A percentile compares a stretch with the other conserved stretches of the same genome.
phyloP scores from a whole-genome alignment of 2,329 filamentous ascomycete genomes.

The Aureobasidium sp. region DNA sequence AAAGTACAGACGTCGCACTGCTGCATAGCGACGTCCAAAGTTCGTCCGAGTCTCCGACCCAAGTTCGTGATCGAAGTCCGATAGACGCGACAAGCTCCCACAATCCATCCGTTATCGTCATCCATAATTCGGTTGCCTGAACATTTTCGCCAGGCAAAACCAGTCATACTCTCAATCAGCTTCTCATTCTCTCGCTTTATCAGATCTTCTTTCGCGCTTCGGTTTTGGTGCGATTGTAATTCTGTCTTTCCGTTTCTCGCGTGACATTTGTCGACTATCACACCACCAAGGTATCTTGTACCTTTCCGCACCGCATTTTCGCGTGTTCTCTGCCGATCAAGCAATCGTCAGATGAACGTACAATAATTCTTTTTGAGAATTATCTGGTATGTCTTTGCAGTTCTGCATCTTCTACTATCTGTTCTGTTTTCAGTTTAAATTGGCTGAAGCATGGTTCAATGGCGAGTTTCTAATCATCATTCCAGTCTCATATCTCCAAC shows the following conservation, averaged over 20 bases:
- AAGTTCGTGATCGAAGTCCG: background rate
- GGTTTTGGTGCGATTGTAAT: background rate
- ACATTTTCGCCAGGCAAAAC: conserved; percentile 15
- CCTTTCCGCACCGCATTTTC: conserved; percentile 11
- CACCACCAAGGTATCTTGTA: conserved; percentile 13
- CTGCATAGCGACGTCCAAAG: background rate
- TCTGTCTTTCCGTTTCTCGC: background rate
- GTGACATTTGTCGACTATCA: background rate
- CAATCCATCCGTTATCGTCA: conserved; percentile 6
- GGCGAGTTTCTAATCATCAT: background rate
- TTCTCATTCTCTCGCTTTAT: conserved; percentile 14
- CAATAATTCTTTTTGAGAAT: conserved; percentile 28
- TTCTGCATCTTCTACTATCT: background rate
- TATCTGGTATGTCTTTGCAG: conserved; percentile 1
- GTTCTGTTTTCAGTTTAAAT: background rate
- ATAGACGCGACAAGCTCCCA: conserved; percentile 9
- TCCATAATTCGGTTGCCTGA: conserved; percentile 15
- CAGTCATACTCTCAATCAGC: background rate
- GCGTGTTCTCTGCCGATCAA: conserved; percentile 90
- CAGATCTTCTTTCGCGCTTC: conserved; percentile 12
- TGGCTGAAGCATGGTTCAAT: background rate
- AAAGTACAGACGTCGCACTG: background rate
- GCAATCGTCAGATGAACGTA: conserved; percentile 98
- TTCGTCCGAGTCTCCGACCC: conserved; percentile 11
- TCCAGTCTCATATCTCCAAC: conserved; percentile 28